Conservation (phyloP, 2,329 filamentous ascomycete species). For the Penicillium olsonii region DNA sequence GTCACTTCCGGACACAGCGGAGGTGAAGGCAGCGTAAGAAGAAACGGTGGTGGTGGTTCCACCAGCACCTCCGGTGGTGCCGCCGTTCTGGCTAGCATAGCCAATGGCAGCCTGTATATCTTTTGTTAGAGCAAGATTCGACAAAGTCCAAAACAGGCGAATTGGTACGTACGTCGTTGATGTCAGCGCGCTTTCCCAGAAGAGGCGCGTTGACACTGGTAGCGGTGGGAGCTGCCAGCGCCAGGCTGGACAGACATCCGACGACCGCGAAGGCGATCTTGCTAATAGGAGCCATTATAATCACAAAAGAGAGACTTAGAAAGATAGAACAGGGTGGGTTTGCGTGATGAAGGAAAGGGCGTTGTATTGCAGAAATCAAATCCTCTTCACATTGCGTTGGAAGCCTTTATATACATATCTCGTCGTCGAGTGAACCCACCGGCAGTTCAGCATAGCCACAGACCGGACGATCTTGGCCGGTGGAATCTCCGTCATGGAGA, state of each 20-base stretch:
- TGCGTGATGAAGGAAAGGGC: neutral
- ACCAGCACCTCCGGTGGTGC: conserved; percentile 58
- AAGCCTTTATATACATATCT: conserved; percentile 11
- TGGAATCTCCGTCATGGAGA: conserved; percentile 4
- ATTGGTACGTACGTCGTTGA: conserved; percentile 26
- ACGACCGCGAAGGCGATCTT: conserved; percentile 24
- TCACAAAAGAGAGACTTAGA: neutral
- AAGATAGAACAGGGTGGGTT: neutral
- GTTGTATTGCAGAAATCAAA: neutral
- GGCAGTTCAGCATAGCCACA: neutral
- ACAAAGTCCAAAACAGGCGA: neutral
- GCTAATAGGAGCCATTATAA: conserved; percentile 28
- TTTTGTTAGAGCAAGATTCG: neutral
- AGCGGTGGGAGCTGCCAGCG: conserved; percentile 29
- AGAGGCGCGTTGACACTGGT: conserved; percentile 9
- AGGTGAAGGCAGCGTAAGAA: conserved; percentile 52
- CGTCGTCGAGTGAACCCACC: no score
- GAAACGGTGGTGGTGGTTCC: conserved; percentile 59
- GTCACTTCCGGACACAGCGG: conserved; percentile 51
- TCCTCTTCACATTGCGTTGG: neutral
- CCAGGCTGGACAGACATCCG: conserved; percentile 26
- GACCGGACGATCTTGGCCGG: neutral
- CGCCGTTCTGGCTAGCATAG: conserved; percentile 52
- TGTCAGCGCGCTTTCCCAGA: conserved; percentile 28
- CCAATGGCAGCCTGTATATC: conserved; percentile 35